A percentile compares a stretch with the other conserved stretches of the same genome.
Conservation (phyloP, 306 rosid species). For the Medicago lupulina region DNA sequence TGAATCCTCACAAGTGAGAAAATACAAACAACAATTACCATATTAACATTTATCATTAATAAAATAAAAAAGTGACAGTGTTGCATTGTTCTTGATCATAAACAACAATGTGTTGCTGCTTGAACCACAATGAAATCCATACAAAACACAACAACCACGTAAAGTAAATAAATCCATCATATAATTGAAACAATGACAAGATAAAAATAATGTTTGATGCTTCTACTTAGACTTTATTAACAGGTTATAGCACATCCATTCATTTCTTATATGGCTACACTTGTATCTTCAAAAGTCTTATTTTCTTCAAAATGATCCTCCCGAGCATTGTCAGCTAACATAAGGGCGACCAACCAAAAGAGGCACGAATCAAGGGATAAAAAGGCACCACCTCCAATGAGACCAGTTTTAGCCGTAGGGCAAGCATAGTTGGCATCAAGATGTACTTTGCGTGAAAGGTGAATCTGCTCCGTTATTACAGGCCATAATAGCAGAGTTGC, state of each 20-base stretch:
- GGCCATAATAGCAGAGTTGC: constrained; percentile 48
- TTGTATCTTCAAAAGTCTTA: constrained; percentile 30
- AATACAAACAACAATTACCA: no score
- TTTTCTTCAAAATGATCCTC: constrained; percentile 84
- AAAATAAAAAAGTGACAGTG: neutral
- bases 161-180: constrained; percentile 23
- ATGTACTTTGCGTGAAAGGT: constrained; percentile 36
- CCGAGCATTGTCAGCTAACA: constrained; percentile 85
- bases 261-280: neutral
- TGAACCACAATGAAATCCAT: neutral
- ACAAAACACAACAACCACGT: neutral
- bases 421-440: constrained; percentile 37
- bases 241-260: constrained; percentile 36
- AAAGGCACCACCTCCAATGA: constrained; percentile 92
- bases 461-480: constrained; percentile 47
- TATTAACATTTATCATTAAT: neutral
- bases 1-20: no score
- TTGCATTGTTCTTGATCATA: neutral
- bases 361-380: constrained; percentile 85
- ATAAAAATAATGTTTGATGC: neutral
- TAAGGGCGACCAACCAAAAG: constrained; percentile 88
- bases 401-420: constrained; percentile 66
- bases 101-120: neutral
- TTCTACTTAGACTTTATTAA: constrained; percentile 7
- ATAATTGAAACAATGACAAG: neutral